Evolutionary conservation across 177 flowering plant species (phyloP), one percentile per base, ranked within the genome.

Genomic region (Vitis hybrid): DNA sequence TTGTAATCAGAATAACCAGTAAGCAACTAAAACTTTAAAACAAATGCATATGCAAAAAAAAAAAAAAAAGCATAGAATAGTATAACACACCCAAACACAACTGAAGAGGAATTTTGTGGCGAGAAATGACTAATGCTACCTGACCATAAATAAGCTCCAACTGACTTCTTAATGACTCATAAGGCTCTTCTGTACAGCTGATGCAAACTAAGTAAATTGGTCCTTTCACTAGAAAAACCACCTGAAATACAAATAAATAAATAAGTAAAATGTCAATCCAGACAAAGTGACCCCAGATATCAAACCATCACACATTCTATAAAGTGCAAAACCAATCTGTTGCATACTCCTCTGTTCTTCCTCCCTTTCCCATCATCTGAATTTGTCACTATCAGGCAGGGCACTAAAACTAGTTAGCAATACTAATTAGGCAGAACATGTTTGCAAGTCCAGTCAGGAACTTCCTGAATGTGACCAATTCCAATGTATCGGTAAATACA

Each of bases 181-280:
- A 88, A 56, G 97, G 89, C 76, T 96, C 99, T 67, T 96, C 99
- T 52, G 99, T 96, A 76, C 99, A 93, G 86, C 98, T 90, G 75
- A 96, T 96, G 87, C 99, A 96, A 64, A 96, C 98, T 66, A 92
- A 82, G 73, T 96, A 96, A 69, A 96, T 91, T 7, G 99, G 99
- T 54, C 98, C 97, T 71, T 90, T 94, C 64, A 92, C 97, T 71
- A 96, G 91, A 81, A 96, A 96, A 72, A 96, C 84, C 49, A 96
- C 97, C 99, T 95, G 52, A 40, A 73, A 54, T 1, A 27, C 14
- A 63, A 13, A 56, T 0, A 11, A 0, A 2, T 18, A 18, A 40
- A 7, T 9, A 52, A 56, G 13, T 60, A 30, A 27, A 55, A 54
- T 54, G 52, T 60, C n/a, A 51, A 56, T 54, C 66, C 60, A 59